phyloP scores from a whole-genome alignment of 192 early-diverging fungal species.

The Gamsiella multidivaricata region DNA sequence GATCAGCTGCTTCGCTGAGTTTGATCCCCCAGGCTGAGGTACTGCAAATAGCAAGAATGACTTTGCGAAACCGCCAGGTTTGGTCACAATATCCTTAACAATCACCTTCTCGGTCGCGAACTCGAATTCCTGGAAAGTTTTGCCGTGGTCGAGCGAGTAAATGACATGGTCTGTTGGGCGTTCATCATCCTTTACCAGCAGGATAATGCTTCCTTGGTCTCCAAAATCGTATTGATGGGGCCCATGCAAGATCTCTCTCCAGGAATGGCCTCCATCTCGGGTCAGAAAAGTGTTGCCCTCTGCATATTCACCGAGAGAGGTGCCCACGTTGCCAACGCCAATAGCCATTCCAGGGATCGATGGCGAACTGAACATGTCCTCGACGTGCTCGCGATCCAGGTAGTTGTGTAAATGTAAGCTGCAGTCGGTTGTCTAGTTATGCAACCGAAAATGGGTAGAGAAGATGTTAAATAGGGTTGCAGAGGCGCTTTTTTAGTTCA shows the following conservation, averaged over 20 bases:
- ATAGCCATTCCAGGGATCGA: constrained; percentile 90
- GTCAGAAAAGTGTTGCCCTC: constrained; percentile 89
- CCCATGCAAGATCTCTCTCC: constrained; percentile 84
- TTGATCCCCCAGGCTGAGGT: constrained; percentile 44
- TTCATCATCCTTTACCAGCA: constrained; percentile 88
- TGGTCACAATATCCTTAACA: constrained; percentile 73
- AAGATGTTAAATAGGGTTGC: no score
- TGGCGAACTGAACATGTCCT: constrained; percentile 82
- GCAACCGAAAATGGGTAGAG: neutral
- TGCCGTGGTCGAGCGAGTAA: constrained; percentile 75
- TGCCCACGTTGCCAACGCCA: constrained; percentile 94
- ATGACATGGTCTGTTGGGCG: constrained; percentile 68
- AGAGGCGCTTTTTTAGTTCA: no score
- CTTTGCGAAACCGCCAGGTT: constrained; percentile 79
- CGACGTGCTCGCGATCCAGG: constrained; percentile 80
- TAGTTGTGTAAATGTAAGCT: constrained; percentile 88
- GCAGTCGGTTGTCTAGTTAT: constrained; percentile 57
- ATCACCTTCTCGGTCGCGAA: constrained; percentile 63
- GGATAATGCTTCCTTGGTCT: constrained; percentile 88
- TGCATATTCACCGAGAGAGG: constrained; percentile 66
- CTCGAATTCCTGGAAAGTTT: constrained; percentile 67
- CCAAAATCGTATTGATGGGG: constrained; percentile 95
- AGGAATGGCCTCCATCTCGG: constrained; percentile 86
- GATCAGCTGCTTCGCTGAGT: constrained; percentile 47
- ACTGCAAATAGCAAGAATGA: constrained; percentile 85